Conservation (phyloP, 2,329 filamentous ascomycete species). For the Exophiala bonariae region DNA sequence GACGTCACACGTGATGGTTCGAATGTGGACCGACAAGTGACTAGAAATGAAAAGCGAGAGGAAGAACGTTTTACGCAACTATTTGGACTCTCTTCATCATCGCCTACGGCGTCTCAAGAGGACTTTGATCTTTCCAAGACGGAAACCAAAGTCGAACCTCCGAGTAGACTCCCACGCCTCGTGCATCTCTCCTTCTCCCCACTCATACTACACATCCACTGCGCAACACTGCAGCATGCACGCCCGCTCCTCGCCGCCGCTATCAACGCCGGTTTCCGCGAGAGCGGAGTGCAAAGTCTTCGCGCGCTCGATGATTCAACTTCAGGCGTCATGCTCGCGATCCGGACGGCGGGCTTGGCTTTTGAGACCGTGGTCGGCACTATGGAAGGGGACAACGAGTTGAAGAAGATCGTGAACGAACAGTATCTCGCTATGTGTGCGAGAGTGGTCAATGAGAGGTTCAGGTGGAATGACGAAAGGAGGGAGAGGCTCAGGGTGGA, state of each 20-base stretch:
- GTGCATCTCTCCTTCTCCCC: constrained; percentile 31
- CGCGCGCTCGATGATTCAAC: constrained; percentile 48
- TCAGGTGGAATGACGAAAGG: constrained; percentile 40
- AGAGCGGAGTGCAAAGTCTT: constrained; percentile 73
- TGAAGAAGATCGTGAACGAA: constrained; percentile 57
- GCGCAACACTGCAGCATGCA: constrained; percentile 72
- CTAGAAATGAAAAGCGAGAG: background rate
- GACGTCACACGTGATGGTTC: constrained; percentile 15
- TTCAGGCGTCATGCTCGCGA: constrained; percentile 62
- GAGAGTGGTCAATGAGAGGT: constrained; percentile 66
- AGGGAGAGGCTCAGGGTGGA: constrained; percentile 35
- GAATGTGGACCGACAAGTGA: constrained; percentile 31
- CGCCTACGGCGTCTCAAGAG: background rate
- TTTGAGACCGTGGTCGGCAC: constrained; percentile 79
- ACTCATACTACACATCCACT: constrained; percentile 73
- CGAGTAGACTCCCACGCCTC: constrained; percentile 1
- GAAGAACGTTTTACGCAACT: background rate
- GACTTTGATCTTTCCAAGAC: background rate
- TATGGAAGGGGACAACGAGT: constrained; percentile 30
- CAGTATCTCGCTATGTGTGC: constrained; percentile 69
- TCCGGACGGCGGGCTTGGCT: constrained; percentile 78
- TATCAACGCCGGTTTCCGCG: constrained; percentile 80
- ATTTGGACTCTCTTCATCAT: constrained; percentile 22
- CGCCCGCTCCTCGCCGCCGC: constrained; percentile 75
- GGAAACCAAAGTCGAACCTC: background rate